Base-by-base conservation (phyloP, 495 filamentous ascomycete species). In the Antarctomyces pellizariae region DNA sequence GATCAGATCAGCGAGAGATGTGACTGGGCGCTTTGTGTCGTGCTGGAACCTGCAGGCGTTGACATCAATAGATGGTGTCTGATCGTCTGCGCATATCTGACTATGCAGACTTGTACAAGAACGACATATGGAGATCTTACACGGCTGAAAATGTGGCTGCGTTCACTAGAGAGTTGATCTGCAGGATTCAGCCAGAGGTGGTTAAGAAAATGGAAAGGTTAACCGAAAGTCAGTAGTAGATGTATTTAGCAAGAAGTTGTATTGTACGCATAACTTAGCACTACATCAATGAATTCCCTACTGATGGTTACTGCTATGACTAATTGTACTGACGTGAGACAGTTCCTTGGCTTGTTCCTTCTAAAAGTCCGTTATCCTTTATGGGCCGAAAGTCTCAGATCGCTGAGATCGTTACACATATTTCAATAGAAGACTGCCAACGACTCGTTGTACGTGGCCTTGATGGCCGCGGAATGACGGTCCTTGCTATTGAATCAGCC, bases 401-500 rank as follows among this genome's bases (percentile, higher is more conserved):
- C 8, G 30, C 33, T 7, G 19, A 27, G n/a, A 39, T 52, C 5
- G 25, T n/a, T 11, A n/a, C n/a, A 4, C n/a, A 16, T 29, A 8
- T 13, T 5, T 22, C 27, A 13, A 4, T 12, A 16, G 3, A 30
- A 22, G 33, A 26, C 26, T 27, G 34, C 31, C 19, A 33, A 36
- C 47, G 7, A 20, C 21, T 47, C 5, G 48, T 52, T 0, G 22
- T 66, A 3, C 29, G 32, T 19, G 61, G 60, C 0, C 44, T 63
- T 1, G 59, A 56, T 0, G 61, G 58, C 0, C 38, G 56, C 1
- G 57, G 57, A 0, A 66, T 63, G 30, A 59, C 60, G 0, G 57
- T 60, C 26, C 35, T 67, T n/a, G 50, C 47, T 0, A 26, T 68
- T 3, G 48, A 59, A 24, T 26, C 59, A 19, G 48, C 49, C 0